Evolutionary conservation across 208 protist genomes (phyloP).

Genomic region (Leishmania lainsoni): DNA sequence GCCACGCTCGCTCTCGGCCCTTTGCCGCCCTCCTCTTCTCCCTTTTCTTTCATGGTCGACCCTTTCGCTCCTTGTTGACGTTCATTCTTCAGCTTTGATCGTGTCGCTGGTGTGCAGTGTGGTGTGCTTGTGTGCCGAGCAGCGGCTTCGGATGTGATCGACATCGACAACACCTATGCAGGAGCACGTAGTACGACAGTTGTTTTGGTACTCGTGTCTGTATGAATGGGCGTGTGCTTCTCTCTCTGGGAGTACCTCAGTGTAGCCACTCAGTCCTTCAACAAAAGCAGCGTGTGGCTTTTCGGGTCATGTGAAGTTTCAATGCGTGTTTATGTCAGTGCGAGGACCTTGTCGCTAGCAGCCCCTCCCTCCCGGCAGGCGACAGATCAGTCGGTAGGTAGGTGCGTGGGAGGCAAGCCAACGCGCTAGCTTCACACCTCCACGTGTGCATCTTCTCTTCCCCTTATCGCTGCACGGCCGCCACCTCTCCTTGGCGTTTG

Average conservation of each 20-base stretch:
- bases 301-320: not conserved
- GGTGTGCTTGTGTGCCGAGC: not conserved
- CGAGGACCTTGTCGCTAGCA: not conserved
- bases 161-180: not conserved
- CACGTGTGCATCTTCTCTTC: no score
- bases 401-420: no score
- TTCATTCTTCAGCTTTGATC: not conserved
- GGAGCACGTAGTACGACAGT: not conserved
- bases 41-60: not conserved
- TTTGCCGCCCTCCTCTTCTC: not conserved
- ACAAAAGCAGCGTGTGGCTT: not conserved
- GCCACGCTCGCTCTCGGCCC: not conserved
- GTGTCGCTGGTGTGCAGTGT: not conserved
- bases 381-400: no score
- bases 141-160: not conserved
- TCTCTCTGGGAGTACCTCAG: not conserved
- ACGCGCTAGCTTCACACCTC: no score
- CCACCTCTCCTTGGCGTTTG: no score
- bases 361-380: not conserved
- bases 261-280: not conserved
- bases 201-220: not conserved
- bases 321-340: not conserved
- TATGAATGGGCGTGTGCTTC: not conserved
- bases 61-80: not conserved
- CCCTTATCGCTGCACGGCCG: no score